Evolutionary conservation across 2,329 filamentous ascomycete species (phyloP).

Genomic region (Alternaria novae-zelandiae): DNA sequence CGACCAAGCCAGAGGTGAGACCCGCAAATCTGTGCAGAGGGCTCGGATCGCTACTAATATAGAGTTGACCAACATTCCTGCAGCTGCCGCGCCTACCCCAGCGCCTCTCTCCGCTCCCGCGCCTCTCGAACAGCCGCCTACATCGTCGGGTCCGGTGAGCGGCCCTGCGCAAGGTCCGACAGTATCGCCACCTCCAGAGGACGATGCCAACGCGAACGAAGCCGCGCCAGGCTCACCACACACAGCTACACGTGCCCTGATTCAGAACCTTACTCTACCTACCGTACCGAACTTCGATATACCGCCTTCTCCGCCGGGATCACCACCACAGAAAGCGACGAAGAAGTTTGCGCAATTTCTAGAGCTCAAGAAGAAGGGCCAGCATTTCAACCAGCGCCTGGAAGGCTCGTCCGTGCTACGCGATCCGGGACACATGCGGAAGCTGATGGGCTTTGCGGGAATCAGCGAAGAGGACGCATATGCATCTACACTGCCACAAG

Average conservation of each 20-base stretch:
- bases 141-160: conserved; percentile 20
- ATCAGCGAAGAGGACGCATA: conserved; percentile 67
- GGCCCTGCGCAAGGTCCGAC: conserved; percentile 40
- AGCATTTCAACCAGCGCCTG: conserved; percentile 80
- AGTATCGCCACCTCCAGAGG: conserved; percentile 25
- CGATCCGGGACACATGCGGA: conserved; percentile 75
- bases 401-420: conserved; percentile 69
- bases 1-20: conserved; percentile 49
- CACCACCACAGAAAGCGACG: conserved; percentile 55
- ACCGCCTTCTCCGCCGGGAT: conserved; percentile 72
- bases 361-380: conserved; percentile 74
- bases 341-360: conserved; percentile 78
- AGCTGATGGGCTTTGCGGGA: conserved; percentile 73
- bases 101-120: conserved; percentile 12
- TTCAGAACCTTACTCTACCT: conserved; percentile 77
- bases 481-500: conserved; percentile 60
- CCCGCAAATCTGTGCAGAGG: conserved; percentile 27
- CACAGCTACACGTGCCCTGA: conserved; percentile 66
- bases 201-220: conserved; percentile 19
- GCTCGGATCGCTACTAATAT: conserved; percentile 58
- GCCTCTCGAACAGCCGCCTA: conserved; percentile 11
- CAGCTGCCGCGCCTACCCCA: conserved; percentile 20
- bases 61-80: conserved; percentile 35
- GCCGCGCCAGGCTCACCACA: conserved; percentile 66
- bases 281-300: conserved; percentile 75